phyloP scores from a whole-genome alignment of 768 basidiomycete species.

The Tulasnella calospora region DNA sequence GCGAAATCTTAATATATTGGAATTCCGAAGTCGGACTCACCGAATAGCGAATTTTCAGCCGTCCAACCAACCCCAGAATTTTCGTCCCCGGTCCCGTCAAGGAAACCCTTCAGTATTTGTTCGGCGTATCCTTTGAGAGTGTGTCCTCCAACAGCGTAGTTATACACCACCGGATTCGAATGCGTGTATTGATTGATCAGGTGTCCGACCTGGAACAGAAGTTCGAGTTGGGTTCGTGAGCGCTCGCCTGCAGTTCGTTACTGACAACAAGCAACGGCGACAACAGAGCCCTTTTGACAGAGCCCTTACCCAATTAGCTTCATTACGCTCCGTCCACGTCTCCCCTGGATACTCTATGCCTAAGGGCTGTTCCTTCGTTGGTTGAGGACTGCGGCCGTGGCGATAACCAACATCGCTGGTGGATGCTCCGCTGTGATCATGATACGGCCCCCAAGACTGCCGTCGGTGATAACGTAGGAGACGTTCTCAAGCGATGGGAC shows the following conservation, averaged over 20 bases:
- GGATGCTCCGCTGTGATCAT: slow-evolving; percentile 52
- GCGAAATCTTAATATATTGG: neutral
- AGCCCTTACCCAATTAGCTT: slow-evolving; percentile 53
- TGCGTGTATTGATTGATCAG: slow-evolving; percentile 36
- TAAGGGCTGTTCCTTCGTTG: slow-evolving; percentile 44
- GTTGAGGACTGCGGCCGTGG: slow-evolving; percentile 30
- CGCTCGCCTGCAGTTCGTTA: neutral
- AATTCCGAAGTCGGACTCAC: slow-evolving; percentile 31
- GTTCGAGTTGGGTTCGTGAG: slow-evolving; percentile 27
- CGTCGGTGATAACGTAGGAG: neutral
- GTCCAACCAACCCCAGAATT: slow-evolving; percentile 44
- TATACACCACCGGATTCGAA: slow-evolving; percentile 47
- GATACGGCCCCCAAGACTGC: neutral
- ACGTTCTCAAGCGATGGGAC: slow-evolving; percentile 28
- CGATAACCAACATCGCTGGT: slow-evolving; percentile 46
- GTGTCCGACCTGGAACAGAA: slow-evolving; percentile 29
- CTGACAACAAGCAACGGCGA: neutral
- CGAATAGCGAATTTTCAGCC: slow-evolving; percentile 44
- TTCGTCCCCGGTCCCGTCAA: slow-evolving; percentile 35
- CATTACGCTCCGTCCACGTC: slow-evolving; percentile 46
- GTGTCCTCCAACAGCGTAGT: slow-evolving; percentile 55
- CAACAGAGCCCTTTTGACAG: too few species aligned
- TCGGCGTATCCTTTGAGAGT: slow-evolving; percentile 41
- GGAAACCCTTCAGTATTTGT: slow-evolving; percentile 43
- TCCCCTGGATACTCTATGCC: slow-evolving; percentile 50